A percentile compares a stretch with the other conserved stretches of the same genome.
phyloP scores from a whole-genome alignment of 176 grass and related monocot genomes.

The Bolboschoenus planiculmis region DNA sequence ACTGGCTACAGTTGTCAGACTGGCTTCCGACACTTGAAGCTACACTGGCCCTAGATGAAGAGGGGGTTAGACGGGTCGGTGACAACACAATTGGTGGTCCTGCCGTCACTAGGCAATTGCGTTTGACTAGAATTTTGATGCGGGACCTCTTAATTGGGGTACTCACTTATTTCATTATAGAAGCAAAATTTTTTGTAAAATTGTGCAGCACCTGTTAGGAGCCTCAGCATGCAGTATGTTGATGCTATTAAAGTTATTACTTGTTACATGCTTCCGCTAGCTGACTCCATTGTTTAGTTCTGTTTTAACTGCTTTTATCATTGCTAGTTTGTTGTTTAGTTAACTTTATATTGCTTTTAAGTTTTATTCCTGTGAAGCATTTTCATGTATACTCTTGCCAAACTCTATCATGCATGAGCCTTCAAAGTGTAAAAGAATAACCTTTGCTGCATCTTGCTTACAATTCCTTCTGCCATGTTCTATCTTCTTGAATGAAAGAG shows the following conservation, averaged over 20 bases:
- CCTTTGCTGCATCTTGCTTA: neutral
- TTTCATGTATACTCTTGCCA: neutral
- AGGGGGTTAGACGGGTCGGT: slow-evolving; percentile 73
- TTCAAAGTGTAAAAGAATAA: neutral
- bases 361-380: neutral
- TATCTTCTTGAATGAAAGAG: neutral
- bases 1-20: slow-evolving; percentile 88
- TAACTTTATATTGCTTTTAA: neutral
- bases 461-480: neutral
- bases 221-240: neutral
- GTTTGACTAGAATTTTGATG: slow-evolving; percentile 91
- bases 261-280: neutral
- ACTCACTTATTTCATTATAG: slow-evolving; percentile 15
- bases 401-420: neutral
- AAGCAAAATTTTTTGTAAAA: neutral
- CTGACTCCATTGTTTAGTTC: neutral
- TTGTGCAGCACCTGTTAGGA: neutral
- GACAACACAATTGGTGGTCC: slow-evolving; percentile 80
- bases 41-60: slow-evolving; percentile 73
- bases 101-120: slow-evolving; percentile 65
- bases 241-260: neutral
- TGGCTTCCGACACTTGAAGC: slow-evolving; percentile 91
- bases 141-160: slow-evolving; percentile 97
- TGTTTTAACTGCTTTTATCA: neutral
- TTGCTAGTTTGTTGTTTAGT: neutral